Evolutionary conservation across 179 eudicot species (phyloP), one percentile per base, ranked within the genome.

Genomic region (Spergularia azorica): DNA sequence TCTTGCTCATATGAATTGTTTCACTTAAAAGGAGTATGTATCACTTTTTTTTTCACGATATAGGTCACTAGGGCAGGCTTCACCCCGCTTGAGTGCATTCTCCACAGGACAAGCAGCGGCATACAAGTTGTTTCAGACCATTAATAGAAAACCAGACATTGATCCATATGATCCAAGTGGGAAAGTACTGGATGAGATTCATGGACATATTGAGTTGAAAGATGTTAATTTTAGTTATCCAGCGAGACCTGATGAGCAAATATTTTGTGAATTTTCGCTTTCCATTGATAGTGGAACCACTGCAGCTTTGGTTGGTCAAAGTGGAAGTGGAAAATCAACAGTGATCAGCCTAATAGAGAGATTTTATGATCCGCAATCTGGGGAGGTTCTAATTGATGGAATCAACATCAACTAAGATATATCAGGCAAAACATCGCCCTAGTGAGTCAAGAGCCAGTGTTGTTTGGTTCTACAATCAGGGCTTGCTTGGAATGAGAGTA

Each of bases 261-360:
- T 79, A 16, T 79, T 79, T 15, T 17, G 50, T 52, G 82, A 78
- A 20, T 79, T 79, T 60, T 74, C 82, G 7, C 57, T 79, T 10
- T 67, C 58, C 10, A 61, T 79, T 41, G 15, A 38, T 57, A 59
- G 74, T 50, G 82, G 82, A 58, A 79, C 74, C 9, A 79, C 78
- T 20, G 82, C 52, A 9, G 86, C 86, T 13, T 67, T 83, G 20
- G 86, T 83, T 56, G 86, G 83, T 5, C 81, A 79, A 77, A 83
- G 86, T 69, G 86, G 86, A 9, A 79, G 83, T 65, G 86, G 86
- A 50, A 83, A 83, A 72, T 79, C 85, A 6, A 83, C 85, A 16
- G 80, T 79, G 3, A 76, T 83, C 14, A 79, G 86, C 68, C 58
- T 83, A 18, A 79, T 83, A 12, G 86, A 83, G 65, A 80, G 86